Percentiles rank a stretch among this genome's conserved stretches.
Conservation (phyloP, 768 basidiomycete species). For the Pisolithus marmoratus region DNA sequence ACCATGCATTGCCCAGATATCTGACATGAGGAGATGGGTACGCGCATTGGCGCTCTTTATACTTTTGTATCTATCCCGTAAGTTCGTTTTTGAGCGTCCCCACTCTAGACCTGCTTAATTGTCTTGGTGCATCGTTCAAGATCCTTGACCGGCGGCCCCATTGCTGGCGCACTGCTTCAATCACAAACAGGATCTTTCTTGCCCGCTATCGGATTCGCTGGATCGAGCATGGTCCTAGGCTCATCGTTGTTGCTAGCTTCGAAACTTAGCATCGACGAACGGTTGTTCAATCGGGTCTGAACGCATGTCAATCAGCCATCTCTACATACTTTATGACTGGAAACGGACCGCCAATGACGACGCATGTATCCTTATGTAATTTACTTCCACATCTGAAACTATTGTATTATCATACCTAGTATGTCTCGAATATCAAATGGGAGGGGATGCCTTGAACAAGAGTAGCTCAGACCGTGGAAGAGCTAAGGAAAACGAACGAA, state of each 20-base stretch:
- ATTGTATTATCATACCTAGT: too few species aligned
- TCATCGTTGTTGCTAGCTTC: slow-evolving; percentile 52
- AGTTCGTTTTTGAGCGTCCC: slow-evolving; percentile 29
- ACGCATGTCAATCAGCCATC: too few species aligned
- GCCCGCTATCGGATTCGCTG: slow-evolving; percentile 55
- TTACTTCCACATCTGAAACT: too few species aligned
- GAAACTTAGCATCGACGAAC: slow-evolving; percentile 39
- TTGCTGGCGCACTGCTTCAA: slow-evolving; percentile 53
- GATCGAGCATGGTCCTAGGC: slow-evolving; percentile 52
- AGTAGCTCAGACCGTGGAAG: not conserved
- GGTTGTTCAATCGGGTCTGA: slow-evolving; percentile 43
- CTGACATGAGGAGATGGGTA: slow-evolving; percentile 54
- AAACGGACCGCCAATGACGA: too few species aligned
- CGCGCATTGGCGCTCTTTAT: slow-evolving; percentile 60
- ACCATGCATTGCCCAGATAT: slow-evolving; percentile 64
- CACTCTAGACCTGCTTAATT: not conserved
- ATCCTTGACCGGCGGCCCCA: slow-evolving; percentile 58
- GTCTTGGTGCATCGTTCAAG: slow-evolving; percentile 26
- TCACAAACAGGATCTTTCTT: slow-evolving; percentile 39
- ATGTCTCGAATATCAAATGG: too few species aligned
- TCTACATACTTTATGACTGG: too few species aligned
- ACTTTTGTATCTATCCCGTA: slow-evolving; percentile 64
- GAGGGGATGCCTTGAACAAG: too few species aligned
- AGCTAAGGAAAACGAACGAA: slow-evolving; percentile 9
- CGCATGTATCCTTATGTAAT: too few species aligned